Base-by-base conservation (phyloP, 805 yeast genomes). In the Priceomyces fermenticarens region DNA sequence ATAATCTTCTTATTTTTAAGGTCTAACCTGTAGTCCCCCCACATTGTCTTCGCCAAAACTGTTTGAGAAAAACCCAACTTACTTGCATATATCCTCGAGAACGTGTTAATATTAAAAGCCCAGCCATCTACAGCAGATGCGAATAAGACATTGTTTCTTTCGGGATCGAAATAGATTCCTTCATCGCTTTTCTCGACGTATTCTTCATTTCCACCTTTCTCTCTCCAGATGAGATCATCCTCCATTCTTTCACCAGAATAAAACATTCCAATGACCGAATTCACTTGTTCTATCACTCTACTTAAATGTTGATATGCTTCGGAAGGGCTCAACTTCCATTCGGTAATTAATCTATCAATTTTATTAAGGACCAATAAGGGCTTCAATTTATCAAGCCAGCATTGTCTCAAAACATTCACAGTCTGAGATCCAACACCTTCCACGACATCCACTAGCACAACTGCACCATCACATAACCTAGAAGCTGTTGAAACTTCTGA, bases 351-450 rank as follows among this genome's bases (percentile, higher is more conserved):
- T 48, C 98, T 73, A 61, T 93, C 99, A 42, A 93, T 81, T 62
- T 93, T 93, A 63, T 93, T 93, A 52, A 93, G 65, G 12, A 93
- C 97, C 41, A 93, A 71, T 12, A 93, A 67, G 2, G 98, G 97
- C 55, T 83, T 86, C 52, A 93, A 66, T 51, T 87, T 84, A 58
- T 93, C 99, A 3, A 85, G 79, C 97, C 98, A 93, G 38, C 96
- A 87, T 62, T 93, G 98, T 56, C 98, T 77, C 46, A 91, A 68
- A 1, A 93, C 99, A 12, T 93, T 90, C 9, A 93, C 86, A 0
- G 99, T 93, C 59, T 93, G 99, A 0, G 98, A 90, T 55, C 97
- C 90, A 0, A 93, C 98, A 17, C 99, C 99, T 65, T 93, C 99
- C 2, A 93, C 97, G 3, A 88, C 97, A 62, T 93, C 99, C 2